Percentiles rank a stretch among this genome's conserved stretches.
phyloP scores from a whole-genome alignment of 352 stramenopile genomes.

The Phytophthora syringae region DNA sequence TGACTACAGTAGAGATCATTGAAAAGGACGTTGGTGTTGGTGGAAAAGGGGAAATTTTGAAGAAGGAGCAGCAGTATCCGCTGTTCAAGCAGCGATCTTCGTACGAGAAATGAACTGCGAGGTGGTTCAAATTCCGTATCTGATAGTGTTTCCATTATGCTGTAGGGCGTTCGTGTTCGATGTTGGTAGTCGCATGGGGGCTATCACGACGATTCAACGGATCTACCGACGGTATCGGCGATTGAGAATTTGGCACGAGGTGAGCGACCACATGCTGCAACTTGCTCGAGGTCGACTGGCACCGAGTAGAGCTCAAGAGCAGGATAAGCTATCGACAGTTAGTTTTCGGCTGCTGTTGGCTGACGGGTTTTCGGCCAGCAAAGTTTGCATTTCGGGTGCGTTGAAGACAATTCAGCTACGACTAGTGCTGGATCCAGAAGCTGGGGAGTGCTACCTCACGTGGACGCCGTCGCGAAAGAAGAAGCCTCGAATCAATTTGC shows the following conservation, averaged over 20 bases:
- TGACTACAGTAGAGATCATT: too few relatives aligned
- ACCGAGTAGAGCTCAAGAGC: constrained; percentile 22
- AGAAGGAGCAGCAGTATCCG: constrained; percentile 50
- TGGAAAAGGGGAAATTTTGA: constrained; percentile 40
- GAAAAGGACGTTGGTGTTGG: not conserved
- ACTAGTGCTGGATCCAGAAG: constrained; percentile 49
- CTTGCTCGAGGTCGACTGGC: constrained; percentile 44
- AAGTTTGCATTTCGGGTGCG: constrained; percentile 69
- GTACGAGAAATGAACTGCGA: constrained; percentile 18
- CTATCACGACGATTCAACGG: constrained; percentile 34
- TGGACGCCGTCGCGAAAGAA: constrained; percentile 80
- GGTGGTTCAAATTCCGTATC: not conserved
- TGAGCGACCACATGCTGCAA: constrained; percentile 45
- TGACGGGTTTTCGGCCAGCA: constrained; percentile 65
- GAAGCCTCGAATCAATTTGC: constrained; percentile 59
- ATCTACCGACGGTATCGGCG: constrained; percentile 55
- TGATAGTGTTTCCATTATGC: not conserved
- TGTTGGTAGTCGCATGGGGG: constrained; percentile 20
- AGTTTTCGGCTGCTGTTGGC: constrained; percentile 63
- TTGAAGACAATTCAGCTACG: constrained; percentile 73
- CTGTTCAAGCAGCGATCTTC: constrained; percentile 34
- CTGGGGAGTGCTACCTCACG: constrained; percentile 71
- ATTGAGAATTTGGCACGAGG: constrained; percentile 49
- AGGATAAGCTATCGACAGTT: constrained; percentile 53
- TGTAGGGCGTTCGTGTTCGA: constrained; percentile 28